Base-by-base conservation (phyloP, 1,139 yeast species). In the Candida tunisiensis region DNA sequence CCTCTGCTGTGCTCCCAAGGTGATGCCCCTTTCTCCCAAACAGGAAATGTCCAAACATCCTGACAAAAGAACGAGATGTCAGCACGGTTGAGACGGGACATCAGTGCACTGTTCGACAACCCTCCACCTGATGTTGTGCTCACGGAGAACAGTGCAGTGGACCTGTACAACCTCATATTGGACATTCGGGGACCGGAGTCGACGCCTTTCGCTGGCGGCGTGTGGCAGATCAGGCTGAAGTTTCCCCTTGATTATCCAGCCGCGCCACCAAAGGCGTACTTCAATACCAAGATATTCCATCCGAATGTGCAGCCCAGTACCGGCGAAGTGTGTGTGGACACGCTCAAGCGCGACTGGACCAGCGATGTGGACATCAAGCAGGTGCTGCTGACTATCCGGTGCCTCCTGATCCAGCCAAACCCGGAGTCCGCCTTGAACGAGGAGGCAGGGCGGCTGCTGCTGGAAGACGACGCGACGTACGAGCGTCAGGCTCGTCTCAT, bases 151-250 rank as follows among this genome's bases (percentile, higher is more conserved):
- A 67, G 65, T 37, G 96, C 82, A 38, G 67, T 69, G 29, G 93
- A 88, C 51, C 65, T 88, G 39, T 74, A 93, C 26, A 91, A 75
- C 42, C 61, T 88, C 41, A 74, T 74, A 28, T 98, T 98, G 6
- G 65, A 72, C 16, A 85, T 88, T 52, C 57, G 66, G 27, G 99
- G 99, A 0, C 98, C 98, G 5, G 93, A 93, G 17, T 95, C 85
- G 8, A 82, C 96, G 1, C 95, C 96, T 11, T 88, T 85, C 47
- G 80, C 79, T 41, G 85, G 85, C 11, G 98, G 98, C 2, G 57
- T 64, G 30, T 88, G 82, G 48, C 66, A 69, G 33, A 77, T 88
- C 19, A 93, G 88, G 49, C 85, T 88, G 45, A 70, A 69, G 41
- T 80, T 88, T 26, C 96, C 98, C 17, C 35, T 35, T n/a, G 44